Evolutionary conservation across 345 rosid species (phyloP).

Genomic region (Populus euphratica): DNA sequence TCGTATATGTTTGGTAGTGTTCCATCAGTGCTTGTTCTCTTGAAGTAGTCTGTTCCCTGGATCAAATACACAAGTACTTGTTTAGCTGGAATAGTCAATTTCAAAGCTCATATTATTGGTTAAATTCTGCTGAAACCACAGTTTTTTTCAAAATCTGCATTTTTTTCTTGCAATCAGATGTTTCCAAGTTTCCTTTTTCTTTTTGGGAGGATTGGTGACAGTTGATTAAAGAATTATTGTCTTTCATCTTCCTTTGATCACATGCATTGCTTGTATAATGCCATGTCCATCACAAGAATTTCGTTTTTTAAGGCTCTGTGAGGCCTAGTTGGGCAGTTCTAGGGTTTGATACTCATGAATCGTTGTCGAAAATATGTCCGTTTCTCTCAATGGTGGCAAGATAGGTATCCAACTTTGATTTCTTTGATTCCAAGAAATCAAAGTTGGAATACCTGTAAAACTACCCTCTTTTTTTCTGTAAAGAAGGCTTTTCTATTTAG

Average conservation of each 20-base stretch:
- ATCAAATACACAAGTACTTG: background rate
- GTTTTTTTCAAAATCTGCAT: background rate
- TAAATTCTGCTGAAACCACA: background rate
- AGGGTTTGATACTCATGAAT: too few species aligned
- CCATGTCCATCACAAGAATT: background rate
- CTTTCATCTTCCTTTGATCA: background rate
- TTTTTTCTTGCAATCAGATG: background rate
- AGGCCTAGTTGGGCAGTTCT: too few species aligned
- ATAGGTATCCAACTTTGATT: too few species aligned
- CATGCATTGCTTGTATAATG: background rate
- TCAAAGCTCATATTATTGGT: background rate
- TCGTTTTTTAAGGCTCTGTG: background rate
- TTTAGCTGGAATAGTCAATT: background rate
- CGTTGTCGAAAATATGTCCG: too few species aligned
- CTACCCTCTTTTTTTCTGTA: too few species aligned
- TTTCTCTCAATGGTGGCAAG: too few species aligned
- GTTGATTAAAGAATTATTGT: background rate
- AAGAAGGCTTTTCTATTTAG: too few species aligned
- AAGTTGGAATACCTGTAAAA: too few species aligned
- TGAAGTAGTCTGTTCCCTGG: background rate
- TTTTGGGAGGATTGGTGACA: too few species aligned
- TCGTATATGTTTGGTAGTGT: background rate
- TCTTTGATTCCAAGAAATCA: too few species aligned
- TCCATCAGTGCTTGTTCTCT: background rate
- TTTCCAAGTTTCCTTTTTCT: background rate